Base-by-base conservation (phyloP, 192 early-diverging fungal species). In the Dispira simplex region DNA sequence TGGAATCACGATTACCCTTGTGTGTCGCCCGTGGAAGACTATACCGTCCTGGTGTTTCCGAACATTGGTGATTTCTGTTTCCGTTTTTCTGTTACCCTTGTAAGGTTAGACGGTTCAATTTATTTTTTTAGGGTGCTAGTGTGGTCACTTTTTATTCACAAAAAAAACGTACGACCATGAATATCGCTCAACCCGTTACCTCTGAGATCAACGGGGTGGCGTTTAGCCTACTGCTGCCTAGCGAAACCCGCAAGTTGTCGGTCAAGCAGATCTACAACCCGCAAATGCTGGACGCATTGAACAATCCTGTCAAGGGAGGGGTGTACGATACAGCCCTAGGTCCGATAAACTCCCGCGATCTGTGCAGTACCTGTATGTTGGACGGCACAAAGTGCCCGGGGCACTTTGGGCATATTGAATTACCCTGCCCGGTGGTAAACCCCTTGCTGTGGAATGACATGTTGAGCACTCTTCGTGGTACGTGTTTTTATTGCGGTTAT, bases 361-460 rank as follows among this genome's bases (percentile, higher is more conserved):
- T 85, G 43, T 97, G 95, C 71, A 77, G 68, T 1, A 96, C 95
- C 13, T 98, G 95, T 73, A 77, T 77, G 11, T 78, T 93, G 55
- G 81, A 81, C 44, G 77, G 90, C 77, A 86, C 80, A 66, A 78
- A 78, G 46, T 98, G 93, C 67, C 93, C 93, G 5, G 95, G 95
- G 44, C 93, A 98, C 66, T 98, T 94, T 79, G 93, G 95, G 16
- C 92, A 98, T 70, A 95, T 98, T 66, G 90, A 96, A 65, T 80
- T 98, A 23, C 85, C 87, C 13, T 77, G 81, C 14, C 89, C 90
- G 23, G 87, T 87, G 46, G 86, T 92, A 73, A 96, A 99, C 74
- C 87, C 97, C 20, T 82, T 96, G 78, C 90, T 96, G 69, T 96
- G 98, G 70, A 76, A 78, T n/a, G 82, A 90, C n/a, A 76, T 95